Percentiles rank a stretch among this genome's conserved stretches.
phyloP scores from a whole-genome alignment of 73 alveolate species.

The Paramecium biaurelia region DNA sequence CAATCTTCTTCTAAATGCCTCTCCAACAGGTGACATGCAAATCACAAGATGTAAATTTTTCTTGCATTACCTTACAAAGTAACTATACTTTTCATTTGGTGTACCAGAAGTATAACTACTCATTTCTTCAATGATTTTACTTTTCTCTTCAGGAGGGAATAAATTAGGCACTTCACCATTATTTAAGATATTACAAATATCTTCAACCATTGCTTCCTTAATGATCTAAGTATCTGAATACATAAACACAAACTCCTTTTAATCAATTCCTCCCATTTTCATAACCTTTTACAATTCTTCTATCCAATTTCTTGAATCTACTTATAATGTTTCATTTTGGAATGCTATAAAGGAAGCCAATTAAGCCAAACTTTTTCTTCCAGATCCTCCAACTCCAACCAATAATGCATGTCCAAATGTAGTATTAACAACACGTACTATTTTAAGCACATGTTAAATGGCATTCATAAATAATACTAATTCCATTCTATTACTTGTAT shows the following conservation, averaged over 20 bases:
- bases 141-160: slow-evolving; percentile 87
- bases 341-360: slow-evolving; percentile 97
- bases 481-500: slow-evolving; percentile 88
- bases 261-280: slow-evolving; percentile 88
- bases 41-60: slow-evolving; percentile 62
- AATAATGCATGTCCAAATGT: slow-evolving; percentile 98
- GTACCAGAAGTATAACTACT: slow-evolving; percentile 53
- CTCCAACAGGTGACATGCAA: slow-evolving; percentile 76
- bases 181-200: slow-evolving; percentile 95
- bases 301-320: slow-evolving; percentile 86
- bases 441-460: slow-evolving; percentile 95
- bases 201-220: slow-evolving; percentile 97
- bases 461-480: slow-evolving; percentile 99
- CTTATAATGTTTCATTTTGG: slow-evolving; percentile 71
- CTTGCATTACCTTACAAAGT: slow-evolving; percentile 62
- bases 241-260: slow-evolving; percentile 82
- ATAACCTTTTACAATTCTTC: slow-evolving; percentile 88
- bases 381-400: slow-evolving; percentile 99
- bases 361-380: slow-evolving; percentile 96
- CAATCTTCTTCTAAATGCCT: slow-evolving; percentile 69
- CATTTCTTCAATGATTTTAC: slow-evolving; percentile 75
- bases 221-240: slow-evolving; percentile 92
- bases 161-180: slow-evolving; percentile 99
- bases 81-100: slow-evolving; percentile 62
- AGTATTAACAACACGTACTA: slow-evolving; percentile 95